Evolutionary conservation across 1,284 basidiomycete species (phyloP), one percentile per base, ranked within the genome.

Genomic region (Inonotus hispidus): DNA sequence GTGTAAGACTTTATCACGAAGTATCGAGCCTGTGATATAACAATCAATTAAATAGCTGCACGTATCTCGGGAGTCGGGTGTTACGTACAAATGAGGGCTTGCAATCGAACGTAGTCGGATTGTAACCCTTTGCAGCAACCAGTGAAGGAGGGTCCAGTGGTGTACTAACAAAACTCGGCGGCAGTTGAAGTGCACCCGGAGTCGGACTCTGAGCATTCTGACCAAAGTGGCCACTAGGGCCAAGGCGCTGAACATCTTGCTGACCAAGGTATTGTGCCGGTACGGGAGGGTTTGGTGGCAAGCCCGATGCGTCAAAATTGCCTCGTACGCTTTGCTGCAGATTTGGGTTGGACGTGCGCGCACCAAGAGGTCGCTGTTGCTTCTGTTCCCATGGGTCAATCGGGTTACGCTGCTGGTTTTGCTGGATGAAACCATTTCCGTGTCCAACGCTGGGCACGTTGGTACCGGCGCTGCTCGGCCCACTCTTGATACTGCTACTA

Each of bases 1-100:
- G 95, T 98, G 75, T 95, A 98, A 0, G 92, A 95, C 73, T 98
- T 97, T 82, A 98, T 98, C 32, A 98, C 95, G 70, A 97, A 97
- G 76, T 83, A 98, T 16, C 94, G 83, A 7, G 95, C 93, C 85
- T 92, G 67, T 11, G 57, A 66, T 41, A 53, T 41, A 47, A 39
- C 58, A 23, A 35, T 35, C 47, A 8, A 56, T 52, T 53, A 58
- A 45, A 49, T 27, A 32, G 39, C n/a, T 3, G 32, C 8, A 32
- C 8, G 32, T 32, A 8, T 32, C 7, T 8, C 19, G 16, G 7
- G 8, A n/a, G 19, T 43, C 37, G 5, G 32, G 16, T 7, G 55
- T 43, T 16, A 77, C 87, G 69, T 65, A 90, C 91, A 71, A 85
- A 90, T 47, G 80, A 72, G 6, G 95, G 94, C 56, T 87, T 81